Evolutionary conservation across 2,329 filamentous ascomycete species (phyloP), one percentile per base, ranked within the genome.

Genomic region (Penicillium verrucosum): DNA sequence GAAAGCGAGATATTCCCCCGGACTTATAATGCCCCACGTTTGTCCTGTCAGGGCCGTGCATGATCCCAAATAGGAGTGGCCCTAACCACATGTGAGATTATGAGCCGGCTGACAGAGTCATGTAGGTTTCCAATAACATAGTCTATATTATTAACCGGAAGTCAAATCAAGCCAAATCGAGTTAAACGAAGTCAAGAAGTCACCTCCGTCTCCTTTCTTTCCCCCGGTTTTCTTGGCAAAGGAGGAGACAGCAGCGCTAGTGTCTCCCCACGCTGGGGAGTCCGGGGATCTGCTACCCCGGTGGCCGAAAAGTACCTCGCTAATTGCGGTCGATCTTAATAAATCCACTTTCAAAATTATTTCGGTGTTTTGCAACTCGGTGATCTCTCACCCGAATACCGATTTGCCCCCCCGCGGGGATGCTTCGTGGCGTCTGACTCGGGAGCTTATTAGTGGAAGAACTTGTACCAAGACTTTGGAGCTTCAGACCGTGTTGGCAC

Each of bases 281-380:
- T 60, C 58, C 63, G 61, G 61, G 64, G 60, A 58, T 61, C 41
- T 38, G 58, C 57, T 63, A 55, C 12, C 51, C 60, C 61, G 60
- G 44, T 8, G 29, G 10, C 41, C 44, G 41, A 45, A 23, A 48
- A 4, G 2, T 34, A 25, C 14, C 30, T 45, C 7, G 18, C 38
- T 38, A 18, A 45, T 25, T 30, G 32, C 18, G 2, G 27, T 30
- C 14, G 44, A 21, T 41, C 27, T 11, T 10, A 9, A 10, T 18
- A 14, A 44, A 38, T n/a, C 12, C 11, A 12, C 16, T 25, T 25
- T 32, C 6, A 11, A 42, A 7, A 7, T 11, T 40, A 36, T 14
- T 1, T 45, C 21, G 11, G 9, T 21, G 21, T 1, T 34, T 11
- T 38, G 18, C 2, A 29, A 27, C 30, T 64, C 61, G 61, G 62